Conservation (phyloP, 495 filamentous ascomycete genomes). For the Hypomontagnella submonticulosa region DNA sequence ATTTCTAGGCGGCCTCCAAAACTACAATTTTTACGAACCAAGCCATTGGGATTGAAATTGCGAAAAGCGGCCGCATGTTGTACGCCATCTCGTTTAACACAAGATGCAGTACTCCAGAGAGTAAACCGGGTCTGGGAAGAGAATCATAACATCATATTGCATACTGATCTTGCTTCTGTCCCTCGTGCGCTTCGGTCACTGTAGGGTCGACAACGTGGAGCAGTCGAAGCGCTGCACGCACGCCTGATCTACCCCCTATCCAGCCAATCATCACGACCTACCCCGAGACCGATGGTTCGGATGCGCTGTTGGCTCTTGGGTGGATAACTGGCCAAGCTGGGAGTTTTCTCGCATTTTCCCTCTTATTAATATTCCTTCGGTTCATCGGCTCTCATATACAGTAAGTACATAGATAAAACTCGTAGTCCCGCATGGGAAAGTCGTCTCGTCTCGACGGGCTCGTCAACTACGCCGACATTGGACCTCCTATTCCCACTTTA, state of each 20-base stretch:
- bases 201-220: conserved; percentile 38
- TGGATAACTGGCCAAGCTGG: conserved; percentile 26
- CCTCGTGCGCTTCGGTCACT: conserved; percentile 30
- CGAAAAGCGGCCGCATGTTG: conserved; percentile 27
- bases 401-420: conserved; percentile 30
- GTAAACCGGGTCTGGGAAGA: conserved; percentile 31
- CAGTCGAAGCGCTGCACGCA: conserved; percentile 44
- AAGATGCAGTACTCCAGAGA: conserved; percentile 27
- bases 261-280: conserved; percentile 39
- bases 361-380: conserved; percentile 15
- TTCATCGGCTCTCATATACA: conserved; percentile 32
- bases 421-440: conserved; percentile 15
- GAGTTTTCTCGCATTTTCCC: conserved; percentile 13
- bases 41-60: conserved; percentile 32
- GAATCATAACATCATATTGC: conserved; percentile 42
- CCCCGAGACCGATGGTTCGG: conserved; percentile 35
- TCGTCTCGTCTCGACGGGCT: too few relatives aligned
- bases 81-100: conserved; percentile 30
- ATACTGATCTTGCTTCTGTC: conserved; percentile 33
- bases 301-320: conserved; percentile 40
- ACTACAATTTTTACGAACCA: conserved; percentile 20
- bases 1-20: conserved; percentile 29
- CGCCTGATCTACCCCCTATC: conserved; percentile 44
- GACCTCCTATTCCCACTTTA: conserved; percentile 41
- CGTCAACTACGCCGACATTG: conserved; percentile 23